Evolutionary conservation across 805 yeast genomes (phyloP).

Genomic region (Saturnispora hagleri): DNA sequence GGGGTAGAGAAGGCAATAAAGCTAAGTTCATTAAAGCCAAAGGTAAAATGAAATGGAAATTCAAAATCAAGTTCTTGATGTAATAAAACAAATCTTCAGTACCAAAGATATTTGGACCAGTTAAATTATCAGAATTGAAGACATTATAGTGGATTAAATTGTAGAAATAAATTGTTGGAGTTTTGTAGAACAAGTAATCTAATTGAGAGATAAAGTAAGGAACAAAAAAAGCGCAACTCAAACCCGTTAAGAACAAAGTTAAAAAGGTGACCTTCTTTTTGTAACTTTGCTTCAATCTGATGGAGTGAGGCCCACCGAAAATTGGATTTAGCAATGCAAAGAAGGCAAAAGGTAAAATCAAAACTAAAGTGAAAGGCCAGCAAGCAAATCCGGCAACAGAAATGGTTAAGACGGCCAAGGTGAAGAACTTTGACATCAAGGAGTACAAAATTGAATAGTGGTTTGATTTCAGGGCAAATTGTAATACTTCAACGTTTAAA

Average conservation of each 20-base stretch:
- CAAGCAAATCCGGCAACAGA: constrained; percentile 72
- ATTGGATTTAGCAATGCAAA: constrained; percentile 23
- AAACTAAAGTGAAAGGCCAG: constrained; percentile 78
- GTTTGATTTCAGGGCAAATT: constrained; percentile 10
- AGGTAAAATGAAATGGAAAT: constrained; percentile 52
- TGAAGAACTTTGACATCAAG: constrained; percentile 18
- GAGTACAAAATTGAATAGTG: constrained; percentile 10
- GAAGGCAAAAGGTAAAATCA: constrained; percentile 51
- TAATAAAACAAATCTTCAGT: constrained; percentile 74
- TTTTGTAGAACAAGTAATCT: constrained; percentile 58
- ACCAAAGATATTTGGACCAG: constrained; percentile 91
- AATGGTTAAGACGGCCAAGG: constrained; percentile 34
- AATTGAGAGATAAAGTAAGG: constrained; percentile 24
- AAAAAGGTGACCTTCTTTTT: constrained; percentile 7
- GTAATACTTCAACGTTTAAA: constrained; percentile 9
- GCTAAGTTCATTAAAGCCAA: constrained; percentile 35
- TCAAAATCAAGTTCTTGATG: constrained; percentile 54
- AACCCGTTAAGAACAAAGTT: constrained; percentile 14
- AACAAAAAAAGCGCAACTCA: constrained; percentile 13
- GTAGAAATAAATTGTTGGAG: constrained; percentile 59
- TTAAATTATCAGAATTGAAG: constrained; percentile 47
- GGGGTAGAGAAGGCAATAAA: constrained; percentile 2
- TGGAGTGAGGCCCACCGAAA: not conserved
- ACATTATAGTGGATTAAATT: constrained; percentile 84
- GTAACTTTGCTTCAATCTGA: constrained; percentile 8